Conservation (phyloP, 805 yeast species). For the Wickerhamomyces mucosus region DNA sequence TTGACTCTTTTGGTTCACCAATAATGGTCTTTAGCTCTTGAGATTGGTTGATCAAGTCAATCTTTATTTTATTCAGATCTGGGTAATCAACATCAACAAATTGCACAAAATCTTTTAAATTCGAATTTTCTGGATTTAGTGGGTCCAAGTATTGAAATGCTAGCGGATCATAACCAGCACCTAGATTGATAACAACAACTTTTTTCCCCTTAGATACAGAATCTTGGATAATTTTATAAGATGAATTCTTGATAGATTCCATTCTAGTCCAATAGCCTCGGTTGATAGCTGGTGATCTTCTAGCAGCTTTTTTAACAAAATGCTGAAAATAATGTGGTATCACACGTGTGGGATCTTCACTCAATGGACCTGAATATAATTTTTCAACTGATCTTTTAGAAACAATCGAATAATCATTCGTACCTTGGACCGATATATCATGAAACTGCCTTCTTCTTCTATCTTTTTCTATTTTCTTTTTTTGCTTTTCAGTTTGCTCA, state of each 20-base stretch:
- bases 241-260: constrained; percentile 50
- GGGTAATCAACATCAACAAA: constrained; percentile 74
- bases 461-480: constrained; percentile 29
- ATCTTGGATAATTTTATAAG: constrained; percentile 35
- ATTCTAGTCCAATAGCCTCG: constrained; percentile 79
- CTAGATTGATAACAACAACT: constrained; percentile 52
- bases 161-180: constrained; percentile 69
- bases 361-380: constrained; percentile 32
- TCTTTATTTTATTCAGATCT: constrained; percentile 50
- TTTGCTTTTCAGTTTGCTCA: constrained; percentile 8
- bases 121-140: constrained; percentile 19
- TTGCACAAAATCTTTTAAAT: constrained; percentile 24
- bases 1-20: constrained; percentile 1
- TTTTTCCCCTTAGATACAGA: constrained; percentile 15
- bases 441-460: constrained; percentile 38
- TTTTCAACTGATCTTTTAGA: constrained; percentile 74
- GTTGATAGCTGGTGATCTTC: constrained; percentile 74
- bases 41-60: constrained; percentile 38
- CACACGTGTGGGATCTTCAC: constrained; percentile 2
- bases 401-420: constrained; percentile 76
- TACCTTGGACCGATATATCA: constrained; percentile 71
- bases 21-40: constrained; percentile 42
- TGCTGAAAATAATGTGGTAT: constrained; percentile 44
- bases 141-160: constrained; percentile 41
- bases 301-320: constrained; percentile 55